Evolutionary conservation across 2,329 filamentous ascomycete species (phyloP).

Genomic region (Ceratocystis diversiconidia): DNA sequence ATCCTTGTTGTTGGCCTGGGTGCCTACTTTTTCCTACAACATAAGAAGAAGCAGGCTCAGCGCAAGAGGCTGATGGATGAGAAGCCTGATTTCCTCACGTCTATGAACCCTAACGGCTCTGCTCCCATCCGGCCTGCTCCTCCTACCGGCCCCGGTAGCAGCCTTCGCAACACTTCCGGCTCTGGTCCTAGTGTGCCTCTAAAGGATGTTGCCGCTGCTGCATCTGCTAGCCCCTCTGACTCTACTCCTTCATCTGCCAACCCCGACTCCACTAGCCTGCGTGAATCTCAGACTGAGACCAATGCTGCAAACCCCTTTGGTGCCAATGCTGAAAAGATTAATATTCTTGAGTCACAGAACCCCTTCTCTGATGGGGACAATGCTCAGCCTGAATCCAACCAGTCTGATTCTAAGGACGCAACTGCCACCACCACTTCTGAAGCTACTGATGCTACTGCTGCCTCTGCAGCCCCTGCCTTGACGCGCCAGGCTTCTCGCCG

Average conservation of each 20-base stretch:
- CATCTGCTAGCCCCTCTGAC: neutral
- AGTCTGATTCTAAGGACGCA: conserved; percentile 24
- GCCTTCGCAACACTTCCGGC: conserved; percentile 1
- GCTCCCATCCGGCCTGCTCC: conserved; percentile 15
- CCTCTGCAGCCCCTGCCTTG: conserved; percentile 24
- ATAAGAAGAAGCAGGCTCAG: conserved; percentile 53
- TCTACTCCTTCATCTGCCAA: neutral
- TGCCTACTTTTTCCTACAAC: conserved; percentile 56
- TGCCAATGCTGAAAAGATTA: conserved; percentile 35
- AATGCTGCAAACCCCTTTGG: conserved; percentile 59
- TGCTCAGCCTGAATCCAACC: conserved; percentile 28
- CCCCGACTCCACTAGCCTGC: neutral
- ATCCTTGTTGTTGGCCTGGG: conserved; percentile 52
- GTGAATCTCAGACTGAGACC: conserved; percentile 25
- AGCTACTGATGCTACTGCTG: conserved; percentile 29
- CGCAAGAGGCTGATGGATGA: conserved; percentile 27
- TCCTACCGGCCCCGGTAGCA: conserved; percentile 15
- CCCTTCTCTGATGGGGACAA: conserved; percentile 49
- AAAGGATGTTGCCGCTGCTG: conserved; percentile 11
- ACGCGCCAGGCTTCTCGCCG: conserved; percentile 44
- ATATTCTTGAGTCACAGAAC: conserved; percentile 30
- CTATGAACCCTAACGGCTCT: conserved; percentile 7
- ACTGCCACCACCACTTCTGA: conserved; percentile 26
- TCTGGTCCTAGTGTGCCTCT: conserved; percentile 11
- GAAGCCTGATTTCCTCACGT: conserved; percentile 14